Evolutionary conservation across 768 basidiomycete genomes (phyloP).

Genomic region (Filobasidium floriforme): DNA sequence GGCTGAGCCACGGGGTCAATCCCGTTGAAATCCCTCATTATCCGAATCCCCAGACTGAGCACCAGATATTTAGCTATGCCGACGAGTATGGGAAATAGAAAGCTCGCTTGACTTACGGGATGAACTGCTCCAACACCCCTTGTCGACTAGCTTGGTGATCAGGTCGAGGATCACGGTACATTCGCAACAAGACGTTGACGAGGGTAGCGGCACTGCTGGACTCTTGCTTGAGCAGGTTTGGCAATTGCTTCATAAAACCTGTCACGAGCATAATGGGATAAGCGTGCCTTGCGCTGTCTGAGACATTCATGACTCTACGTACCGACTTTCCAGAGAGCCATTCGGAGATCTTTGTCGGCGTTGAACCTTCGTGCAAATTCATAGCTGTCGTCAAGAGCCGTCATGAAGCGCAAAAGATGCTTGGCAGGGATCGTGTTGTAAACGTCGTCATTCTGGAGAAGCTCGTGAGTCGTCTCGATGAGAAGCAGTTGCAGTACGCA

Average conservation of each 20-base stretch:
- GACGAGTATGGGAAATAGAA: background rate
- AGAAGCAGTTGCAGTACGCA: conserved; percentile 92
- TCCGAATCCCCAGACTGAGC: conserved; percentile 70
- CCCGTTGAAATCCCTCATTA: conserved; percentile 83
- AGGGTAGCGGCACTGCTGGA: conserved; percentile 92
- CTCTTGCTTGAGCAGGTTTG: conserved; percentile 95
- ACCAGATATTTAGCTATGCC: background rate
- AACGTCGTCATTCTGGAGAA: conserved; percentile 83
- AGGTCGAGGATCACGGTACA: conserved; percentile 86
- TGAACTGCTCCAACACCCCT: conserved; percentile 67
- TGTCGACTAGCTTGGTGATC: conserved; percentile 56
- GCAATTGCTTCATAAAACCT: conserved; percentile 99
- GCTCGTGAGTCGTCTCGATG: conserved; percentile 93
- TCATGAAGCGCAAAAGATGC: conserved; percentile 86
- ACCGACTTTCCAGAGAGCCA: conserved; percentile 99
- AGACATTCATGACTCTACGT: conserved; percentile 44
- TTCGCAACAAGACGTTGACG: conserved; percentile 79
- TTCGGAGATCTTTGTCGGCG: conserved; percentile 93
- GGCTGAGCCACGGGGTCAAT: conserved; percentile 81
- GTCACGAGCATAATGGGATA: background rate
- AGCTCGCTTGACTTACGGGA: conserved; percentile 55
- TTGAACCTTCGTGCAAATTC: conserved; percentile 96
- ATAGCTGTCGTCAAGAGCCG: conserved; percentile 91
- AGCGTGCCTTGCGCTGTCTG: too few species aligned
- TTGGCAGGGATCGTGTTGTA: conserved; percentile 90